Evolutionary conservation across 2,329 filamentous ascomycete species (phyloP), one percentile per base, ranked within the genome.

Genomic region (Stromatinia cepivora): DNA sequence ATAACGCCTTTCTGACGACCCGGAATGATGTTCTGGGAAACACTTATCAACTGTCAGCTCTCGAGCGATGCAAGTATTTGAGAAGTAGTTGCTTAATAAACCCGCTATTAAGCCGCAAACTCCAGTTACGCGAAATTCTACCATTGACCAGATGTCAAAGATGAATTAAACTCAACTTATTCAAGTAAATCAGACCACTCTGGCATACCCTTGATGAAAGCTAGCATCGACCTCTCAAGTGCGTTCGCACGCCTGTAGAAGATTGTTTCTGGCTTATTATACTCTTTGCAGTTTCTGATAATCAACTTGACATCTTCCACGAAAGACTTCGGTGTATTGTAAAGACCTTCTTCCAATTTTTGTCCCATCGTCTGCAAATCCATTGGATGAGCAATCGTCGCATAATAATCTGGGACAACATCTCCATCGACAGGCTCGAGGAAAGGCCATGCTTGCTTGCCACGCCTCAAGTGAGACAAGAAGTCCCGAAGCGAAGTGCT

Each of bases 291-390:
- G n/a, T 64, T 64, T 20, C 25, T 52, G 6, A 64, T 64, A 31
- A 64, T 64, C 34, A 64, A 52, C 17, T 64, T 42, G 61, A 64
- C 61, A 64, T 64, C 61, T 2, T 39, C 46, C 10, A 52, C 34
- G 61, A 64, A 64, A 20, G 34, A 46, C 25, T 64, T 52, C 4
- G 61, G 61, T 39, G 61, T 64, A 0, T 52, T n/a, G 17, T 64
- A 64, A 11, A 64, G 46, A 15, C 46, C 61, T 7, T 52, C 1
- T 20, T 64, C 34, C 15, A 64, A 36, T 9, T 64, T 64, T 28
- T 52, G 13, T 20, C 36, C 31, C 48, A 64, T 52, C 9, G 61
- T 64, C 13, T 52, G 31, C 15, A 64, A 42, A 53, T 64, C 46
- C 61, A 64, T 64, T 13, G 61, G 61, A 22, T 64, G n/a, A 4